Evolutionary conservation across 495 filamentous ascomycete genomes (phyloP).

Genomic region (Aspergillus nidulans): DNA sequence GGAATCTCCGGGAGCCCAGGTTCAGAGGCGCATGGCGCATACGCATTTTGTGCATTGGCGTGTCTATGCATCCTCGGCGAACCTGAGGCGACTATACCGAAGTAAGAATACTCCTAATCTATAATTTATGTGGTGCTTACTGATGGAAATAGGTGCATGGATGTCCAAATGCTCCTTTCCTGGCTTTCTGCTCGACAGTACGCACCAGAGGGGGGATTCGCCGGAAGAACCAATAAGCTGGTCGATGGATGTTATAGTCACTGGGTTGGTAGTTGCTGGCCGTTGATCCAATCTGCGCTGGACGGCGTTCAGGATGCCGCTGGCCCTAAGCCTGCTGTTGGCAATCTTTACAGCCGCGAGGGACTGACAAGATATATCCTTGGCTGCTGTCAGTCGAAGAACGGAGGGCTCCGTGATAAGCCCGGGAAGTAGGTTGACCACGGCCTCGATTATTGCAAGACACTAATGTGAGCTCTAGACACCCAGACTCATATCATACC

Average conservation of each 20-base stretch:
- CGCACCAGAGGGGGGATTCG: slow-evolving; percentile 85
- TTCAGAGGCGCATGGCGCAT: slow-evolving; percentile 90
- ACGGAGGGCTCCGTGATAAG: slow-evolving; percentile 89
- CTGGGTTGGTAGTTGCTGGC: slow-evolving; percentile 94
- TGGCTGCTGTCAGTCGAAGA: slow-evolving; percentile 72
- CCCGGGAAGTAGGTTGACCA: slow-evolving; percentile 68
- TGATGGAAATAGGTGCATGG: slow-evolving; percentile 58
- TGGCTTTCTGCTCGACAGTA: slow-evolving; percentile 91
- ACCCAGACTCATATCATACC: slow-evolving; percentile 84
- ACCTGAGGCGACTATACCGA: slow-evolving; percentile 64
- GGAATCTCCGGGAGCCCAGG: slow-evolving; percentile 79
- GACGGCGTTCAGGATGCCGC: slow-evolving; percentile 39
- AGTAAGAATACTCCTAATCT: slow-evolving; percentile 39
- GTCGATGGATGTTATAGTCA: slow-evolving; percentile 98
- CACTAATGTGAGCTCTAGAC: slow-evolving; percentile 38
- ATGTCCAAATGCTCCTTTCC: slow-evolving; percentile 69
- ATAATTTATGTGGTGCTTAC: background rate
- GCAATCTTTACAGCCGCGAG: slow-evolving; percentile 72
- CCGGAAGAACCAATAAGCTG: slow-evolving; percentile 94
- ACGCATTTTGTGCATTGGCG: slow-evolving; percentile 91
- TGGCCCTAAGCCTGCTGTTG: slow-evolving; percentile 22
- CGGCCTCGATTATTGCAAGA: background rate
- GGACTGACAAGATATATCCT: slow-evolving; percentile 86
- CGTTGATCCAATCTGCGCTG: slow-evolving; percentile 78
- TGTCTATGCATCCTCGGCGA: slow-evolving; percentile 77